These are phyloP conservation scores for Microascus cirrosus DNA, from an alignment of 2,329 filamentous ascomycete species.

Conservation along the genomic window DNA sequence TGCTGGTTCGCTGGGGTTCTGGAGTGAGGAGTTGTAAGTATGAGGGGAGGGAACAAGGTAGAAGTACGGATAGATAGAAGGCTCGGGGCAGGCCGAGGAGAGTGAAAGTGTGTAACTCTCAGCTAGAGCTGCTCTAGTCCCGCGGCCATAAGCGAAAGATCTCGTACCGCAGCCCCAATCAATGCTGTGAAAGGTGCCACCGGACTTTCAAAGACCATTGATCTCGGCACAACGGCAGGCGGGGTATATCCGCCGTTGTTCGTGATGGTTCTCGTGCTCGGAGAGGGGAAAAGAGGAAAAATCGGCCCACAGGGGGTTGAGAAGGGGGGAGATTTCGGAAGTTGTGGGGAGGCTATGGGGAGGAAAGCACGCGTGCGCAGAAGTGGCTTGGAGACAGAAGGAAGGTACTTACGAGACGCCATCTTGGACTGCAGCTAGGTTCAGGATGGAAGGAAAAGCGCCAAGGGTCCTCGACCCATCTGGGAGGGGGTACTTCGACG, in stretches of 20 bases:
- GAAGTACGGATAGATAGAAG: background rate
- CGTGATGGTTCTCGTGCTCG: background rate
- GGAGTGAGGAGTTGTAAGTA: background rate
- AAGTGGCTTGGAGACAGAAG: conserved; percentile 13
- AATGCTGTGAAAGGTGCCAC: background rate
- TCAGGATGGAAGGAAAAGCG: background rate
- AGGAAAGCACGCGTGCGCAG: background rate
- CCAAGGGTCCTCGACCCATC: background rate
- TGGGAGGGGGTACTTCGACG: background rate
- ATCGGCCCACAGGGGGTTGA: background rate
- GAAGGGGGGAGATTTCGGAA: background rate
- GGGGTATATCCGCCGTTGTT: background rate
- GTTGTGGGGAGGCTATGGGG: background rate
- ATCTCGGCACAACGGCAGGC: background rate
- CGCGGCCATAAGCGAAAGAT: background rate
- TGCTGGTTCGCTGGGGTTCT: background rate
- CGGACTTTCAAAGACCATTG: background rate
- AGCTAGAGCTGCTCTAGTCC: background rate
- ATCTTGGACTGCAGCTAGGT: conserved; percentile 20
- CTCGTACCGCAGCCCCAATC: background rate
- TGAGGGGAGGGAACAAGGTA: background rate
- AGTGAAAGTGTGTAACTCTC: background rate
- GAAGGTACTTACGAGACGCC: conserved; percentile 33
- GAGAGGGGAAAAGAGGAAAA: background rate
- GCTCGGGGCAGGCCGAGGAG: background rate